Percentiles rank a stretch among this genome's conserved stretches.
Evolutionary conservation across 768 basidiomycete genomes (phyloP).

Genomic region (Boletus insuetus): DNA sequence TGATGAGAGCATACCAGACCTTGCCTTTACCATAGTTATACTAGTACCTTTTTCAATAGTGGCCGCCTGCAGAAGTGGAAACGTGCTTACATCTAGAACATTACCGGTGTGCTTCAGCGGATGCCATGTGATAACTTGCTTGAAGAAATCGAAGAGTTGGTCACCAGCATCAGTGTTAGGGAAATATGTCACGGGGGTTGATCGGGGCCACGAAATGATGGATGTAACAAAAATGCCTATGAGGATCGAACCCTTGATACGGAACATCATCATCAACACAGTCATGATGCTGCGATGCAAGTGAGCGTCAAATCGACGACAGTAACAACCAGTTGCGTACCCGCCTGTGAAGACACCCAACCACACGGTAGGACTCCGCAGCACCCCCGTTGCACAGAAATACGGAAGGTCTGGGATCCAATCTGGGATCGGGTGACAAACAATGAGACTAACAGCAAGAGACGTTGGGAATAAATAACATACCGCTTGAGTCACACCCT

Average conservation of each 20-base stretch:
- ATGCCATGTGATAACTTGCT: slow-evolving; percentile 77
- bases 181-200: slow-evolving; percentile 77
- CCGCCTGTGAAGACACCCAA: slow-evolving; percentile 85
- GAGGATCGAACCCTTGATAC: slow-evolving; percentile 78
- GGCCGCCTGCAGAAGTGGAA: neutral
- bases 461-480: slow-evolving; percentile 1
- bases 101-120: slow-evolving; percentile 60
- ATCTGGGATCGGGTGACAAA: slow-evolving; percentile 30
- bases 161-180: slow-evolving; percentile 69
- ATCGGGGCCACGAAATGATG: slow-evolving; percentile 86
- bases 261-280: slow-evolving; percentile 78
- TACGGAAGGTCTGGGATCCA: slow-evolving; percentile 45
- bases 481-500: slow-evolving; percentile 60
- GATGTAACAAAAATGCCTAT: slow-evolving; percentile 84
- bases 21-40: slow-evolving; percentile 57
- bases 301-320: slow-evolving; percentile 3
- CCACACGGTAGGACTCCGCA: slow-evolving; percentile 81
- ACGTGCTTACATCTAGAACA: slow-evolving; percentile 55
- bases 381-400: slow-evolving; percentile 62
- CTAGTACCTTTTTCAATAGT: slow-evolving; percentile 31
- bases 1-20: slow-evolving; percentile 86
- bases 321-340: slow-evolving; percentile 36
- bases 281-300: slow-evolving; percentile 57
- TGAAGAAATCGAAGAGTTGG: slow-evolving; percentile 78
- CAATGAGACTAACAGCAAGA: slow-evolving; percentile 10